phyloP scores from a whole-genome alignment of 139 green algal species.

The Coelastrella sp. region DNA sequence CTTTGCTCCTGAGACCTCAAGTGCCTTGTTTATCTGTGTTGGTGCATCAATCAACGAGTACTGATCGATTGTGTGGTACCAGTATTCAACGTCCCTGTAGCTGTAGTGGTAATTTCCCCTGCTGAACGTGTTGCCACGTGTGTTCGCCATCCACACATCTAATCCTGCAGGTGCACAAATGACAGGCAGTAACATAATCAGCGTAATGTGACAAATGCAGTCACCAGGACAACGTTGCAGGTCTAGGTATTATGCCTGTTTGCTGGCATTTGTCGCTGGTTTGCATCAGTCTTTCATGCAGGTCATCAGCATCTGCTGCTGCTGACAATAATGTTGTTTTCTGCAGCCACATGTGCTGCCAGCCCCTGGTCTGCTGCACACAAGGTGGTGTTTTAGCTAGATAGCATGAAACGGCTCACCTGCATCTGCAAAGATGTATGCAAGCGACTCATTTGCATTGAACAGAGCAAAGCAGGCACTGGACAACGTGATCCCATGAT shows the following conservation, averaged over 20 bases:
- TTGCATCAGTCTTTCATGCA: background rate
- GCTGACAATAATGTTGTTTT: too few species aligned
- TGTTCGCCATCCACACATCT: conserved; percentile 79
- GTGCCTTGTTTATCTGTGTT: conserved; percentile 66
- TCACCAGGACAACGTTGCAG: background rate
- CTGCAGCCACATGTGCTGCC: background rate
- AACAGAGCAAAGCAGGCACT: conserved; percentile 81
- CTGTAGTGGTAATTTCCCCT: conserved; percentile 40
- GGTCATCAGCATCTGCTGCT: background rate
- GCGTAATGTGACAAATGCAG: background rate
- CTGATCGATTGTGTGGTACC: conserved; percentile 49
- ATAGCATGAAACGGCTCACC: conserved; percentile 27
- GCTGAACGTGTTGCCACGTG: conserved; percentile 68
- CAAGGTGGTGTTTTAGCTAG: background rate
- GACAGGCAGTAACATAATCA: background rate
- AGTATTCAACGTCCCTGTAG: conserved; percentile 38
- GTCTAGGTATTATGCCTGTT: background rate
- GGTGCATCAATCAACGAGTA: conserved; percentile 73
- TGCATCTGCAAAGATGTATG: conserved; percentile 82
- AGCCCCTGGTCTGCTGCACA: background rate
- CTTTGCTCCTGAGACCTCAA: conserved; percentile 36
- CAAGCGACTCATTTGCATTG: conserved; percentile 66
- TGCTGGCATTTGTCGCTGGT: background rate
- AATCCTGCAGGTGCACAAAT: conserved; percentile 49
- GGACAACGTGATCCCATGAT: conserved; percentile 83